Conservation (phyloP, 2,329 filamentous ascomycete species). For the Aspergillus thermomutatus region DNA sequence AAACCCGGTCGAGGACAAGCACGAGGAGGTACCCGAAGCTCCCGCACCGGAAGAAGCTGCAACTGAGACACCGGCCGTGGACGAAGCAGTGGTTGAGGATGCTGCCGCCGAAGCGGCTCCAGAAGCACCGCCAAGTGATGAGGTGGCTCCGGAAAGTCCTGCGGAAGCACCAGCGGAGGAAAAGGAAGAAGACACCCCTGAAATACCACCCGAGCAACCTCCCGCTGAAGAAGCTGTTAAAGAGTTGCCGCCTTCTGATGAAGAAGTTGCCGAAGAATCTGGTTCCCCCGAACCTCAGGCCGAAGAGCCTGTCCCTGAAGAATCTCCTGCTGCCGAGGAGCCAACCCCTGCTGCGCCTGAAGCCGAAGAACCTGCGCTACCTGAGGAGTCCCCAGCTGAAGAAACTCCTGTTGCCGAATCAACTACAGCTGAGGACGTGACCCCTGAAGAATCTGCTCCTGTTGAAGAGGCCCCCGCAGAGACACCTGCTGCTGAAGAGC, state of each 20-base stretch:
- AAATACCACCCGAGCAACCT: slow-evolving; percentile 12
- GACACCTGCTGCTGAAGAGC: slow-evolving; percentile 13
- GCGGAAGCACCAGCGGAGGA: slow-evolving; percentile 11
- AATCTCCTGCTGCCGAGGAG: slow-evolving; percentile 13
- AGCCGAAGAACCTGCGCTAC: not conserved
- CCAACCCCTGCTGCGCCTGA: not conserved
- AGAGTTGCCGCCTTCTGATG: slow-evolving; percentile 16
- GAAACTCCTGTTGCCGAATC: slow-evolving; percentile 6
- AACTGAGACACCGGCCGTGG: slow-evolving; percentile 8
- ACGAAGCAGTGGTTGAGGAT: slow-evolving; percentile 12
- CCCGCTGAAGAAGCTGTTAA: slow-evolving; percentile 14
- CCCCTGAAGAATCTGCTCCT: not conserved
- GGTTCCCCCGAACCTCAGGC: not conserved
- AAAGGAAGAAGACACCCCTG: slow-evolving; percentile 9
- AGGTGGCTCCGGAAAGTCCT: slow-evolving; percentile 10
- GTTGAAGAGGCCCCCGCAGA: slow-evolving; percentile 7
- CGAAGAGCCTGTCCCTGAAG: slow-evolving; percentile 6
- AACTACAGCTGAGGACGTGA: no score
- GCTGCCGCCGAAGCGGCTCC: slow-evolving; percentile 9
- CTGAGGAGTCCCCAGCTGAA: slow-evolving; percentile 5
- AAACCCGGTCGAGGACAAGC: slow-evolving; percentile 8
- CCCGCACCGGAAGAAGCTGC: slow-evolving; percentile 13
- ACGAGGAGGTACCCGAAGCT: slow-evolving; percentile 15
- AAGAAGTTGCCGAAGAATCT: slow-evolving; percentile 6
- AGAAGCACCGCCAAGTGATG: slow-evolving; percentile 13